Base-by-base conservation (phyloP, 257 asterid genomes). In the Penstemon newberryi region DNA sequence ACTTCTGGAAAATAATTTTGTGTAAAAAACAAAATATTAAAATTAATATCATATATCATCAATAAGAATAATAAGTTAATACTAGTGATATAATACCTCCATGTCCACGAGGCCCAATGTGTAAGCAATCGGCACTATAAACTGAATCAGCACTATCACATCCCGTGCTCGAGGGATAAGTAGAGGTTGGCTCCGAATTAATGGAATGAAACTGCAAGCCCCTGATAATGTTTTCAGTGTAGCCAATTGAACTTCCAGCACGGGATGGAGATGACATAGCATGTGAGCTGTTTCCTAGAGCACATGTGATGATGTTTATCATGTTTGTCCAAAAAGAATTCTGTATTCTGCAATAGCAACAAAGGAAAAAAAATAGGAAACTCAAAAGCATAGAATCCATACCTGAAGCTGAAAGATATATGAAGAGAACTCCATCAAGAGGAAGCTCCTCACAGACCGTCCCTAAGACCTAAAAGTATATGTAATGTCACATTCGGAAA, bases 361-460 rank as follows among this genome's bases (percentile, higher is more conserved):
- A 55, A 56, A 70, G 64, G 65, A 38, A 78, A 55, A 15, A 45
- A 39, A 69, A 63, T 65, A 9, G 8, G 45, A 63, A 63, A 47
- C 53, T 44, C 64, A 9, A 63, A 60, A 59, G 54, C 65, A 63
- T 13, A 76, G 64, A 39, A 18, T 70, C 45, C 67, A 76, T 84
- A 83, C 96, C 96, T 75, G 91, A 83, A 67, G 92, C 90, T 39
- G 99, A 90, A 49, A 94, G 65, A 75, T 94, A 85, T 78, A 91
- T 78, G 67, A 94, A 73, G 77, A 94, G 85, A 70, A 87, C 77
- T 63, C 99, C 99, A 79, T 94, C 99, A 58, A 96, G 55, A 66
- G 95, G 86, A 81, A 94, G 96, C 85, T 94, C 97, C 85, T 94
- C 97, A 18, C 96, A 89, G 45, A 86, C 80, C 61, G 96, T 87